These are phyloP conservation scores for Candida awuae DNA, from an alignment of 805 yeast genomes.

Conservation along the genomic window DNA sequence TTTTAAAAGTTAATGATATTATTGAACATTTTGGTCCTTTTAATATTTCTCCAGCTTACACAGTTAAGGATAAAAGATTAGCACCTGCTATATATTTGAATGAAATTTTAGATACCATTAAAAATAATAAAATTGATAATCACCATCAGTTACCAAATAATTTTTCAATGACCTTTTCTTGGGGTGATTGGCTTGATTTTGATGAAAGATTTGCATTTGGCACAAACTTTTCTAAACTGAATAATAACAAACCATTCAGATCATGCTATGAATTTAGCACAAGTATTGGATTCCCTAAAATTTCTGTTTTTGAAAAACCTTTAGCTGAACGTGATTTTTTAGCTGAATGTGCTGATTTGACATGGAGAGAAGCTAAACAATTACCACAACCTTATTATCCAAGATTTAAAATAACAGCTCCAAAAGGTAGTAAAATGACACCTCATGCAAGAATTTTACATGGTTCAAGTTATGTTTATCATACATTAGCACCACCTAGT, in stretches of 20 bases:
- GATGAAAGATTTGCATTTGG: constrained; percentile 19
- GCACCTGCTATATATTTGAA: constrained; percentile 9
- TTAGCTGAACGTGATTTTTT: background rate
- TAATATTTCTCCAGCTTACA: background rate
- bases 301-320: background rate
- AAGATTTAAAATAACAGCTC: constrained; percentile 19
- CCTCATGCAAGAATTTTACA: constrained; percentile 26
- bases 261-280: constrained; percentile 16
- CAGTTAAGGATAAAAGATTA: constrained; percentile 9
- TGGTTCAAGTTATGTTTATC: constrained; percentile 30
- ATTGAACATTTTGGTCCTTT: background rate
- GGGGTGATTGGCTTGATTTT: constrained; percentile 27
- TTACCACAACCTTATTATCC: constrained; percentile 18
- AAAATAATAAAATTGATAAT: background rate
- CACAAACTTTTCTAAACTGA: constrained; percentile 11
- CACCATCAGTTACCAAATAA: constrained; percentile 6
- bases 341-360: constrained; percentile 13
- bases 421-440: constrained; percentile 16
- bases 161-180: constrained; percentile 18
- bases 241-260: constrained; percentile 3
- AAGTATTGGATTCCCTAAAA: constrained; percentile 13
- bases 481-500: constrained; percentile 25
- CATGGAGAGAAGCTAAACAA: constrained; percentile 4
- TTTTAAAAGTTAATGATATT: background rate
- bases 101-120: constrained; percentile 2